These are phyloP conservation scores for Phytophthora hibernalis DNA, from an alignment of 352 stramenopile species.

Conservation along the genomic window DNA sequence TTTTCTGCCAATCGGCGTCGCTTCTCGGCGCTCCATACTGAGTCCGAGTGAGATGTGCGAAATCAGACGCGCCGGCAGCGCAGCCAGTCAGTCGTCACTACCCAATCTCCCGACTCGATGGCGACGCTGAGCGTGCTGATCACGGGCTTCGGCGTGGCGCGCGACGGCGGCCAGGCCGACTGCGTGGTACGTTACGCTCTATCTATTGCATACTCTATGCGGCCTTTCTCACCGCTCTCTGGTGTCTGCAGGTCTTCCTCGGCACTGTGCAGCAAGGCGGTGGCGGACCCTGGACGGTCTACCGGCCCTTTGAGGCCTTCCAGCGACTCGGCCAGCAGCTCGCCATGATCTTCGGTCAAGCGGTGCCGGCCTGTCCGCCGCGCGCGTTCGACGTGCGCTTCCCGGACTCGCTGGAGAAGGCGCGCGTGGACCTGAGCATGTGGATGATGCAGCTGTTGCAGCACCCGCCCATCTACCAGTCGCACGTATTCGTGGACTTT, in stretches of 20 bases:
- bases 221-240: conserved; percentile 10
- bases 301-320: conserved; percentile 79
- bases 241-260: conserved; percentile 65
- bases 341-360: conserved; percentile 70
- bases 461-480: conserved; percentile 83
- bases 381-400: conserved; percentile 67
- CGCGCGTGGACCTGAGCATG: conserved; percentile 74
- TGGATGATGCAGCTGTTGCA: conserved; percentile 86
- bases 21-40: conserved; percentile 11
- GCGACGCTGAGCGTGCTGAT: conserved; percentile 76
- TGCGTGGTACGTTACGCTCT: conserved; percentile 49
- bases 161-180: conserved; percentile 56
- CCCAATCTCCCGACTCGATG: conserved; percentile 37
- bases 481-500: conserved; percentile 86
- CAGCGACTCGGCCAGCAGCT: conserved; percentile 77
- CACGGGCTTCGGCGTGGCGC: conserved; percentile 77
- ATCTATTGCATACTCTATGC: too few relatives aligned
- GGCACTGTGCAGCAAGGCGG: conserved; percentile 80
- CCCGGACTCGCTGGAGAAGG: conserved; percentile 75
- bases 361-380: conserved; percentile 64
- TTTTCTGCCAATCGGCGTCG: conserved; percentile 32
- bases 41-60: not conserved
- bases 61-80: conserved; percentile 27
- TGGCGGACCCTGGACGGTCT: conserved; percentile 74
- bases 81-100: conserved; percentile 40